Evolutionary conservation across 2,329 filamentous ascomycete species (phyloP).

Genomic region (Dactylellina drechsleri): DNA sequence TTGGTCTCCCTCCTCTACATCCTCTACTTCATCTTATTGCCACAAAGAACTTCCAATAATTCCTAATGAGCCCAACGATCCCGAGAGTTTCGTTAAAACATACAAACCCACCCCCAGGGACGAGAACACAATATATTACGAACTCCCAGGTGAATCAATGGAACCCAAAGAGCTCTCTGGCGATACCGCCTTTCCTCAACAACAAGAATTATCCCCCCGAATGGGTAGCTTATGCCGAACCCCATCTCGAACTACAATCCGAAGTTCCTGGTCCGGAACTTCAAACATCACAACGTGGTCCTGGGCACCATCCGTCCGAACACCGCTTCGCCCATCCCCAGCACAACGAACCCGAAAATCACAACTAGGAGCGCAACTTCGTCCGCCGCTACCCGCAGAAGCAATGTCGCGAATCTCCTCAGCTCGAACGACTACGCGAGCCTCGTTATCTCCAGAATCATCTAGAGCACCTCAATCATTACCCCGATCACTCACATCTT

Average conservation of each 20-base stretch:
- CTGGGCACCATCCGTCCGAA: background rate
- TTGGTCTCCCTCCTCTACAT: background rate
- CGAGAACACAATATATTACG: conserved; percentile 3
- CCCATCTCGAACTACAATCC: background rate
- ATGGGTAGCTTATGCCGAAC: background rate
- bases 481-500: no score
- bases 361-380: background rate
- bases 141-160: conserved; percentile 2
- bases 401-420: background rate
- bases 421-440: background rate
- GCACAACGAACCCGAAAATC: background rate
- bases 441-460: background rate
- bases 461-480: no score
- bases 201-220: conserved; percentile 7
- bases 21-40: background rate
- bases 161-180: conserved; percentile 2
- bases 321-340: background rate
- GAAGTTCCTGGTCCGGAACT: background rate
- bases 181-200: background rate
- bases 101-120: no score
- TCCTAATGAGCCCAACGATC: conserved; percentile 2
- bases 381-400: background rate
- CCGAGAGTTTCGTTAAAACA: background rate
- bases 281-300: conserved; percentile 1
- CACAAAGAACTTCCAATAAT: conserved; percentile 14